These are phyloP conservation scores for Ceriops zippeliana DNA, from an alignment of 345 rosid species.

Conservation along the genomic window DNA sequence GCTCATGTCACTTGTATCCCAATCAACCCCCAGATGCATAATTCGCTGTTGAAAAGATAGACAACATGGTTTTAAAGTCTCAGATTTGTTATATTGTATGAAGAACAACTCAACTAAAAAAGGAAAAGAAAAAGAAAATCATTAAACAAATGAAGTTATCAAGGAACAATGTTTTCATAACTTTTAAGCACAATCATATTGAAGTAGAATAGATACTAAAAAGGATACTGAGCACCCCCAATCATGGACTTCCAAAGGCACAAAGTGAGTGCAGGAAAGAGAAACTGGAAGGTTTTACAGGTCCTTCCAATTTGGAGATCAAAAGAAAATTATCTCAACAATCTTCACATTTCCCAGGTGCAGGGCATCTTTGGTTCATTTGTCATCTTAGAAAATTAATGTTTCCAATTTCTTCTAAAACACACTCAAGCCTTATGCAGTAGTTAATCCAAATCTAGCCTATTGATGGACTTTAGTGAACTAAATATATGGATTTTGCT, in stretches of 20 bases:
- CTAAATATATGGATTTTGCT: no score
- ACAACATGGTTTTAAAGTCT: conserved; percentile 11
- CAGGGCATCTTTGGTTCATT: no score
- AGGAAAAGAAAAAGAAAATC: no score
- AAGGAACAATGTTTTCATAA: neutral
- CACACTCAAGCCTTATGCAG: neutral
- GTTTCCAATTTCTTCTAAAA: no score
- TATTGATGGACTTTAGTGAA: neutral
- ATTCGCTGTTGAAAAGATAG: conserved; percentile 48
- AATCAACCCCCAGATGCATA: conserved; percentile 71
- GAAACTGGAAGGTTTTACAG: neutral
- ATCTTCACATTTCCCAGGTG: no score
- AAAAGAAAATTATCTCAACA: no score
- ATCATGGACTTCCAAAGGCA: neutral
- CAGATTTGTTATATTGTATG: neutral
- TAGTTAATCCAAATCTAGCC: neutral
- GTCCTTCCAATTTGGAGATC: no score
- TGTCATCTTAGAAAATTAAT: no score
- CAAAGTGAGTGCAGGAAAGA: neutral
- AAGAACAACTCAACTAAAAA: no score
- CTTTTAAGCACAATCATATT: neutral
- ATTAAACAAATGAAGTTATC: neutral
- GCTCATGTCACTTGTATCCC: conserved; percentile 83
- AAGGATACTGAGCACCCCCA: neutral
- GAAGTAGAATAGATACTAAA: neutral